Conservation (phyloP, 306 rosid species). For the Quillaja saponaria region DNA sequence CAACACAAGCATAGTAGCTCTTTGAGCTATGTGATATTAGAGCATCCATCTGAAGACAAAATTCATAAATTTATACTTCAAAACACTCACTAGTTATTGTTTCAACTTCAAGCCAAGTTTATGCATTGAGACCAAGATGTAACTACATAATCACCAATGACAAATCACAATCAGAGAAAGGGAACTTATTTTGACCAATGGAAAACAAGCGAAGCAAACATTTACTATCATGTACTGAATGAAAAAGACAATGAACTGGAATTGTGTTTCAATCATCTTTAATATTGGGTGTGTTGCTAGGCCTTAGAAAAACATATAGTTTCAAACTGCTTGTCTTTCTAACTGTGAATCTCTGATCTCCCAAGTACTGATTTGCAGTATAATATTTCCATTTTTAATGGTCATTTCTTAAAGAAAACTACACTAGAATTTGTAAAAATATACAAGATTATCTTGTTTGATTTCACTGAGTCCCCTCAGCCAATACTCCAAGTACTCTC, state of each 20-base stretch:
- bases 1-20: slow-evolving; percentile 97
- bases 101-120: not conserved
- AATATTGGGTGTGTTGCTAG: not conserved
- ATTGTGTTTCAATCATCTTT: not conserved
- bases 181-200: not conserved
- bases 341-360: not conserved
- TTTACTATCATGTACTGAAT: not conserved
- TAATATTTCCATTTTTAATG: not conserved
- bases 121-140: slow-evolving; percentile 12
- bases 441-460: not conserved
- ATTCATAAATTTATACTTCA: slow-evolving; percentile 5
- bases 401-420: not conserved
- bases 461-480: not conserved
- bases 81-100: not conserved
- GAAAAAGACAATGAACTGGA: not conserved
- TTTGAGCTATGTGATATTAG: slow-evolving; percentile 90
- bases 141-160: not conserved
- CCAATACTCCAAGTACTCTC: too few species aligned
- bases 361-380: not conserved
- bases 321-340: not conserved
- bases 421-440: not conserved
- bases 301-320: too few species aligned
- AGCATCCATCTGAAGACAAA: slow-evolving; percentile 83
- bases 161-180: not conserved
- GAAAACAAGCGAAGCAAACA: not conserved